phyloP scores from a whole-genome alignment of 2,329 filamentous ascomycete species.

The Penicillium sclerotiorum region DNA sequence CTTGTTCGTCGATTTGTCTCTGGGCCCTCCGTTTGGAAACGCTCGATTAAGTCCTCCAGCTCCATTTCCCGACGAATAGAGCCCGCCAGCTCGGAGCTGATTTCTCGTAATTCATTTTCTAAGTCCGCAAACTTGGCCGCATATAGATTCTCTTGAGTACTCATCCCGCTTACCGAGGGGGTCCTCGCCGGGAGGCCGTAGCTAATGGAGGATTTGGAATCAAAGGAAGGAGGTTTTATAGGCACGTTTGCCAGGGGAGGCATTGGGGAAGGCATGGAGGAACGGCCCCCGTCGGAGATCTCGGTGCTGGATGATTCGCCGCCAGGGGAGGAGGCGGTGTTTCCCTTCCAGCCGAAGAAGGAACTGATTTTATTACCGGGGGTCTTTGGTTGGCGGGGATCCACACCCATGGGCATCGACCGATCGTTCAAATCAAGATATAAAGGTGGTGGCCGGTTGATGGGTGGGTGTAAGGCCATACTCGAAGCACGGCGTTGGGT shows the following conservation, averaged over 20 bases:
- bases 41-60: slow-evolving; percentile 88
- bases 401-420: slow-evolving; percentile 37
- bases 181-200: slow-evolving; percentile 46
- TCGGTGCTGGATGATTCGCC: slow-evolving; percentile 64
- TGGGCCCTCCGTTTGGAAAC: slow-evolving; percentile 73
- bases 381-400: slow-evolving; percentile 51
- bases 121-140: slow-evolving; percentile 75
- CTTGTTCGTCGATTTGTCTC: slow-evolving; percentile 76
- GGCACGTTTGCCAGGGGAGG: slow-evolving; percentile 38
- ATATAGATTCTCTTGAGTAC: slow-evolving; percentile 48
- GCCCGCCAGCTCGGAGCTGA: slow-evolving; percentile 86
- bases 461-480: slow-evolving; percentile 49
- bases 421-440: slow-evolving; percentile 46
- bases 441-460: slow-evolving; percentile 46
- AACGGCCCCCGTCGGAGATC: slow-evolving; percentile 63
- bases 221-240: slow-evolving; percentile 47
- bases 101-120: slow-evolving; percentile 90
- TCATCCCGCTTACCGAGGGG: slow-evolving; percentile 48
- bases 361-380: slow-evolving; percentile 62
- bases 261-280: slow-evolving; percentile 60
- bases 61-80: slow-evolving; percentile 97
- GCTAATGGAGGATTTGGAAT: slow-evolving; percentile 55
- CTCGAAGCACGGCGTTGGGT: slow-evolving; percentile 40
- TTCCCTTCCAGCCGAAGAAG: slow-evolving; percentile 67
- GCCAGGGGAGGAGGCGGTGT: slow-evolving; percentile 53